phyloP scores from a whole-genome alignment of 2,329 filamentous ascomycete species.

The Tolypocladium ovalisporum region DNA sequence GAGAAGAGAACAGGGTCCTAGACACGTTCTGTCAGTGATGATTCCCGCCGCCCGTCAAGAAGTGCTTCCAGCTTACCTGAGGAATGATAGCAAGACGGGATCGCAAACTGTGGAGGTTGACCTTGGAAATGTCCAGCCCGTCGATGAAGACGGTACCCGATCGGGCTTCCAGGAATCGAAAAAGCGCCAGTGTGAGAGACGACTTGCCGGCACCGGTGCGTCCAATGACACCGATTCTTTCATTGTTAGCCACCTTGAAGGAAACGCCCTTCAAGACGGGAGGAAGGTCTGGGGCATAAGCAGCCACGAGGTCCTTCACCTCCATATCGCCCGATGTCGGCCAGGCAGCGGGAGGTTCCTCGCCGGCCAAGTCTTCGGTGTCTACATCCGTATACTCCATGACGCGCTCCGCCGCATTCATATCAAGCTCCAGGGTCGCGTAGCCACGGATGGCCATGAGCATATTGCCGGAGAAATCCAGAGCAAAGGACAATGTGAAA shows the following conservation, averaged over 20 bases:
- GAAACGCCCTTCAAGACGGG: constrained; percentile 59
- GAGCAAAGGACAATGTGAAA: constrained; percentile 63
- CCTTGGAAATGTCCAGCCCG: constrained; percentile 61
- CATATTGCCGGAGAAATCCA: constrained; percentile 55
- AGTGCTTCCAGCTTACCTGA: constrained; percentile 24
- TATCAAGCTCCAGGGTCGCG: constrained; percentile 61
- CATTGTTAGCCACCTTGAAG: constrained; percentile 55
- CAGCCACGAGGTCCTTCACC: constrained; percentile 60
- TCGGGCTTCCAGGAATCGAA: constrained; percentile 63
- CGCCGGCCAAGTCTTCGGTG: constrained; percentile 54
- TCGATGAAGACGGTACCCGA: constrained; percentile 60
- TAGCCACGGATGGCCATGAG: constrained; percentile 59
- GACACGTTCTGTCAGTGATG: not conserved
- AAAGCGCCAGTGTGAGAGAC: constrained; percentile 62
- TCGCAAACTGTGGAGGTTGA: constrained; percentile 59
- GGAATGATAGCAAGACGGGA: constrained; percentile 73
- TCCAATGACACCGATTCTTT: constrained; percentile 67
- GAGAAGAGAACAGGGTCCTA: constrained; percentile 74
- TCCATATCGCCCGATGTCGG: constrained; percentile 63
- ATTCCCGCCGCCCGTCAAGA: no score
- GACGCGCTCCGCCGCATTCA: constrained; percentile 69
- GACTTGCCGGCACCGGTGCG: constrained; percentile 72
- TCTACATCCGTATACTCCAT: constrained; percentile 62
- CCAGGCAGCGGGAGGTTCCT: constrained; percentile 59
- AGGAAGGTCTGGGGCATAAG: constrained; percentile 60